A percentile compares a stretch with the other conserved stretches of the same genome.
Conservation (phyloP, 768 basidiomycete species). For the Dacryopinax primogenitus region DNA sequence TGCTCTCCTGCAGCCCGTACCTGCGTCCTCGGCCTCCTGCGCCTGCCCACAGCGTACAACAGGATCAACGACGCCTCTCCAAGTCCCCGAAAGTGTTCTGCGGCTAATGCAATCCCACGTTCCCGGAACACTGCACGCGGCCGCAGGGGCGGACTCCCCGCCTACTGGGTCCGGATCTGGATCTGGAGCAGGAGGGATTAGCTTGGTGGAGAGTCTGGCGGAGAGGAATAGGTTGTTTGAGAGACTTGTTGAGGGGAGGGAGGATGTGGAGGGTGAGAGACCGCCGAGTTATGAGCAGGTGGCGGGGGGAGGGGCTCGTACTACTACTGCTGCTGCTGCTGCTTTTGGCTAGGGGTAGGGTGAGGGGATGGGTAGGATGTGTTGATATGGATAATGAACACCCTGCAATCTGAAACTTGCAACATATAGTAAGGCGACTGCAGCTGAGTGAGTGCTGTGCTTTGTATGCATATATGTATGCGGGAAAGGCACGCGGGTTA, state of each 20-base stretch:
- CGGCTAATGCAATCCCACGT: neutral
- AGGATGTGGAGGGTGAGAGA: slow-evolving; percentile 65
- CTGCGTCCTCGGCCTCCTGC: slow-evolving; percentile 16
- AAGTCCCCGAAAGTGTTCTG: slow-evolving; percentile 9
- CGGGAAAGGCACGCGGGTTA: too few relatives aligned
- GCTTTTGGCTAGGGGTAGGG: neutral
- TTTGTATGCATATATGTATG: too few relatives aligned
- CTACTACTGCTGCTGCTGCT: neutral
- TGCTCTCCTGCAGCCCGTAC: slow-evolving; percentile 26
- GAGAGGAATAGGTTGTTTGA: slow-evolving; percentile 48
- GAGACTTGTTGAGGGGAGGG: slow-evolving; percentile 67
- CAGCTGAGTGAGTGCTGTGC: too few relatives aligned
- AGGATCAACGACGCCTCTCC: slow-evolving; percentile 12
- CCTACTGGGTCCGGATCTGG: too few relatives aligned
- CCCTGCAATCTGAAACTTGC: too few relatives aligned
- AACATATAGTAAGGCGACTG: too few relatives aligned
- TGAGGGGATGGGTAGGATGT: neutral
- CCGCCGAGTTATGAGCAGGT: slow-evolving; percentile 59
- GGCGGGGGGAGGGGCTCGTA: neutral
- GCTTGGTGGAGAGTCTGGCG: slow-evolving; percentile 12
- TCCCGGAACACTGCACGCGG: neutral
- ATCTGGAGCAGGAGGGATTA: slow-evolving; percentile 8
- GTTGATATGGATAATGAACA: too few relatives aligned
- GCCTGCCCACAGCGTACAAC: slow-evolving; percentile 29
- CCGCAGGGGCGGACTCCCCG: neutral